Evolutionary conservation across 441 rosid genomes (phyloP).

Genomic region (Bocquillonia castaneifolia): DNA sequence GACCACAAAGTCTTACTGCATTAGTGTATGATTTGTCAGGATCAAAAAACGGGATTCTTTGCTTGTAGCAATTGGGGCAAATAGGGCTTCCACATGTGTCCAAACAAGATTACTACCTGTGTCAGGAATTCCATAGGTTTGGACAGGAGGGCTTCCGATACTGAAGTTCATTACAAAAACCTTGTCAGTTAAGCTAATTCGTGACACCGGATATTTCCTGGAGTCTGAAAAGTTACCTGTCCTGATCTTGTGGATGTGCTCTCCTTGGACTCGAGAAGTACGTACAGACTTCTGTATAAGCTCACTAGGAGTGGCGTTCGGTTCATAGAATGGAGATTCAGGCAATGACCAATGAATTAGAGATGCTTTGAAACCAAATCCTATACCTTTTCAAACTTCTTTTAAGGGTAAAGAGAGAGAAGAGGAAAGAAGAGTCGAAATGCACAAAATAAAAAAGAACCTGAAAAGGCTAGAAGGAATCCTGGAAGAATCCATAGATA

Average conservation of each 20-base stretch:
- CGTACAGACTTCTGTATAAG: background rate
- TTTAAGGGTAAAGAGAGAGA: background rate
- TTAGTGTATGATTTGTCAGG: background rate
- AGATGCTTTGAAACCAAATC: background rate
- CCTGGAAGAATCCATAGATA: background rate
- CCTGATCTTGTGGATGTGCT: background rate
- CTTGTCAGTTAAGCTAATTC: background rate
- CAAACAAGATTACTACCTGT: background rate
- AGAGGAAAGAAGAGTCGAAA: background rate
- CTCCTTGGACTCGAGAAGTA: background rate
- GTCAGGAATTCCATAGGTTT: background rate
- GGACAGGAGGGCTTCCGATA: background rate
- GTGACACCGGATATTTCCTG: background rate
- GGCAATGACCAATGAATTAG: conserved; percentile 16
- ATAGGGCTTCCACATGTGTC: background rate
- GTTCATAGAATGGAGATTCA: conserved; percentile 6
- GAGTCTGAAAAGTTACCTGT: background rate
- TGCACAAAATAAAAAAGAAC: background rate
- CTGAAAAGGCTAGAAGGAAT: background rate
- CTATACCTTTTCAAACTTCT: background rate
- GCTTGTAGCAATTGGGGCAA: background rate
- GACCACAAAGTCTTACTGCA: background rate
- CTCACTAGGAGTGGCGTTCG: background rate
- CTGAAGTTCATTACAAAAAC: background rate
- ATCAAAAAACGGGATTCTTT: conserved; percentile 3